Evolutionary conservation across 1,284 basidiomycete species (phyloP).

Genomic region (Fomitopsis palustris): DNA sequence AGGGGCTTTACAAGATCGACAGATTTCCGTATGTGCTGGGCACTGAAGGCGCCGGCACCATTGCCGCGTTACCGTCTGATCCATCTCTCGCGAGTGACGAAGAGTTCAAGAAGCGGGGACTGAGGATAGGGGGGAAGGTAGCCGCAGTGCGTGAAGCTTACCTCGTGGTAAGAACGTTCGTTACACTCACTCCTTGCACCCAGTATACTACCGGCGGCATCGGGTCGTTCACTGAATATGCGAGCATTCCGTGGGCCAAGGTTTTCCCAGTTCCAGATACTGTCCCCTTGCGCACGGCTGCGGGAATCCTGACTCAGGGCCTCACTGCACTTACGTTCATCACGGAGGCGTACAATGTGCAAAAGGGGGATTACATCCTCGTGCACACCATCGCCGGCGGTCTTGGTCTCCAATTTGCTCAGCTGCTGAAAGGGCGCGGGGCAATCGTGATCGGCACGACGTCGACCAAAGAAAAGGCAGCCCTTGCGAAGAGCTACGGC

Average conservation of each 20-base stretch:
- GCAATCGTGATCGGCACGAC: conserved; percentile 94
- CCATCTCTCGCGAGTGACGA: conserved; percentile 45
- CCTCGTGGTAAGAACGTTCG: not conserved
- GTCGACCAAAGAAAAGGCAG: conserved; percentile 82
- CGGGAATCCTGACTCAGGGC: conserved; percentile 51
- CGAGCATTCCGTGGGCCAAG: conserved; percentile 26
- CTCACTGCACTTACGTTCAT: conserved; percentile 80
- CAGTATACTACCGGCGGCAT: conserved; percentile 39
- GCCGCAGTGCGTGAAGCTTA: conserved; percentile 47
- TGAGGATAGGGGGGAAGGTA: conserved; percentile 59
- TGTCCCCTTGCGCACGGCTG: conserved; percentile 64
- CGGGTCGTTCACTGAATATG: conserved; percentile 24
- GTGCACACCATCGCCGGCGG: conserved; percentile 93
- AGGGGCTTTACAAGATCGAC: conserved; percentile 55
- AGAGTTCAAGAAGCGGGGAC: conserved; percentile 56
- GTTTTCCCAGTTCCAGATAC: conserved; percentile 55
- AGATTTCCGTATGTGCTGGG: conserved; percentile 76
- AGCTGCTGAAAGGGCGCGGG: conserved; percentile 66
- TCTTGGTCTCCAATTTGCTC: conserved; percentile 60
- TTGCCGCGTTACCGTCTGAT: conserved; percentile 72
- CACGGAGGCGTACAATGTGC: conserved; percentile 81
- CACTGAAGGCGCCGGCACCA: conserved; percentile 74
- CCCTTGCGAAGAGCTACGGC: conserved; percentile 75
- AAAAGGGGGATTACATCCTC: conserved; percentile 71
- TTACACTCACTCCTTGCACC: too few relatives aligned